These are phyloP conservation scores for Fusarium sororula DNA, from an alignment of 2,329 filamentous ascomycete species.

Conservation along the genomic window DNA sequence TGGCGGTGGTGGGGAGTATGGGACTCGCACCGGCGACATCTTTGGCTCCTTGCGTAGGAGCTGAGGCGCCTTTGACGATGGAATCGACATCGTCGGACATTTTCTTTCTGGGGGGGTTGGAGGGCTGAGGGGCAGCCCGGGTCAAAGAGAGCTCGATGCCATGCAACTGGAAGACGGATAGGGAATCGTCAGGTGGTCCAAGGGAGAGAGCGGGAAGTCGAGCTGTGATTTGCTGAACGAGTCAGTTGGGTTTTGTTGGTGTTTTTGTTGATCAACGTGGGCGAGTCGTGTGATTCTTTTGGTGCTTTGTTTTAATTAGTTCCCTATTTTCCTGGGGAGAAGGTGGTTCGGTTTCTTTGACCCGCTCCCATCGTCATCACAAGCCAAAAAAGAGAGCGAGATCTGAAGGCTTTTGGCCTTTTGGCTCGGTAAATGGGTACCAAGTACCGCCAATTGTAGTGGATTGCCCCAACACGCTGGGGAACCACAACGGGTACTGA, in stretches of 20 bases:
- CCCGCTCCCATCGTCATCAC: slow-evolving; percentile 34
- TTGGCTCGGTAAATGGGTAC: not conserved
- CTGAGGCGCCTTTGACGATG: slow-evolving; percentile 88
- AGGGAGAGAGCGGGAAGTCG: not conserved
- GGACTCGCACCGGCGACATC: slow-evolving; percentile 52
- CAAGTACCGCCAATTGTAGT: slow-evolving; percentile 36
- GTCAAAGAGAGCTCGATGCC: slow-evolving; percentile 34
- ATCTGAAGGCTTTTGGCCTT: not conserved
- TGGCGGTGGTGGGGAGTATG: slow-evolving; percentile 55
- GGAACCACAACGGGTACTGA: slow-evolving; percentile 19
- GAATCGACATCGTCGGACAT: slow-evolving; percentile 82
- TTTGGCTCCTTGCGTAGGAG: slow-evolving; percentile 65
- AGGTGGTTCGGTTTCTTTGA: slow-evolving; percentile 24
- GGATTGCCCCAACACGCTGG: slow-evolving; percentile 41
- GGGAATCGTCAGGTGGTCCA: slow-evolving; percentile 11
- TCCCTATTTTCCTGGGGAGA: slow-evolving; percentile 16
- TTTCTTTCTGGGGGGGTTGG: not conserved
- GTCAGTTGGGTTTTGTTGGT: not conserved
- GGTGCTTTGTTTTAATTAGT: slow-evolving; percentile 1
- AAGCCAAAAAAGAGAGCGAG: slow-evolving; percentile 19
- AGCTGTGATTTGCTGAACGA: slow-evolving; percentile 5
- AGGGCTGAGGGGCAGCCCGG: slow-evolving; percentile 38
- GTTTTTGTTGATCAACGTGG: slow-evolving; percentile 22
- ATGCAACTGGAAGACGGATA: slow-evolving; percentile 20
- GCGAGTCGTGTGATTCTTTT: slow-evolving; percentile 16